Percentiles rank a stretch among this genome's conserved stretches.
Evolutionary conservation across 495 filamentous ascomycete genomes (phyloP).

Genomic region (Thermothielavioides terrestris): DNA sequence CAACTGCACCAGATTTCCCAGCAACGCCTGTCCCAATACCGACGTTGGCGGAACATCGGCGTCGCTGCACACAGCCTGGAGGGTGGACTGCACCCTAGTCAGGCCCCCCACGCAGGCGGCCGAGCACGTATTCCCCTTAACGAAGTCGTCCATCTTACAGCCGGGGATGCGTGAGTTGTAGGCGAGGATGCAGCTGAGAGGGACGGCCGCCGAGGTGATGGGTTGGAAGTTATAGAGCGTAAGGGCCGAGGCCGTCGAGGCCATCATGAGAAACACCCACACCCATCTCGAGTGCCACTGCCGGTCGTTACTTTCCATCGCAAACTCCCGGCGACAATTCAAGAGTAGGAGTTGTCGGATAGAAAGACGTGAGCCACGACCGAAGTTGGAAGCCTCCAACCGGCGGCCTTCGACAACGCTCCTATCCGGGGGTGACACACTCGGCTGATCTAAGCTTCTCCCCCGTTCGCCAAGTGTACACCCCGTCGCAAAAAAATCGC

Average conservation of each 20-base stretch:
- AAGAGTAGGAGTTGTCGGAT: conserved; percentile 7
- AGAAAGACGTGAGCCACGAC: neutral
- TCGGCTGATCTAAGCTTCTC: neutral
- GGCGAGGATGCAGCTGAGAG: conserved; percentile 30
- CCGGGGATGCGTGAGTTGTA: conserved; percentile 29
- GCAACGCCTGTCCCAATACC: conserved; percentile 29
- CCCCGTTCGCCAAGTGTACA: neutral
- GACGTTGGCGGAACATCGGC: conserved; percentile 20
- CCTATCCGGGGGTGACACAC: neutral
- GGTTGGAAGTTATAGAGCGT: conserved; percentile 31
- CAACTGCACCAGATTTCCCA: conserved; percentile 25
- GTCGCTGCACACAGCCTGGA: conserved; percentile 25
- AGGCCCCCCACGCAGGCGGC: conserved; percentile 27
- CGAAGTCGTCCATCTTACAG: conserved; percentile 31
- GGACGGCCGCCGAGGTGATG: conserved; percentile 29
- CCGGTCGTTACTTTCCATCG: conserved; percentile 1
- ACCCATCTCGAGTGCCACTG: conserved; percentile 9
- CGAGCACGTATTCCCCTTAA: conserved; percentile 26
- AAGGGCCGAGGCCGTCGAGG: conserved; percentile 31
- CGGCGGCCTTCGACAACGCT: neutral
- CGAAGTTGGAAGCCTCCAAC: neutral
- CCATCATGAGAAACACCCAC: conserved; percentile 23
- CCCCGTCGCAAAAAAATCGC: neutral
- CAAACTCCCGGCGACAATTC: conserved; percentile 14
- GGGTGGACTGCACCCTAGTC: conserved; percentile 9